Percentiles rank a stretch among this genome's conserved stretches.
phyloP scores from a whole-genome alignment of 768 basidiomycete genomes.

The Podaxis sp. region DNA sequence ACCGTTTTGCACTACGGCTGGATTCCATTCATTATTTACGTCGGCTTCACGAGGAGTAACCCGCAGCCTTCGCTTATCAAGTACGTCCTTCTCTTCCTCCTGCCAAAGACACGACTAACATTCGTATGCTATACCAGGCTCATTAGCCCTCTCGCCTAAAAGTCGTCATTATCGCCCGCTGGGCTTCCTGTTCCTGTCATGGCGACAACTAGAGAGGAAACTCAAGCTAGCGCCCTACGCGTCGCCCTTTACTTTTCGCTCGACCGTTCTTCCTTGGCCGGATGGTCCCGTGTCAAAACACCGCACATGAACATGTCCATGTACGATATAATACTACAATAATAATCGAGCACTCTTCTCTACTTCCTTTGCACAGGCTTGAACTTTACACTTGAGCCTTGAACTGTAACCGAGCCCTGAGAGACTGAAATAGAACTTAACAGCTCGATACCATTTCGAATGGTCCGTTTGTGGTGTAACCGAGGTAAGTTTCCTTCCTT shows the following conservation, averaged over 20 bases:
- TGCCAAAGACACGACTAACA: slow-evolving; percentile 10
- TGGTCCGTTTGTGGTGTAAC: not conserved
- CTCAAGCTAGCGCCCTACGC: not conserved
- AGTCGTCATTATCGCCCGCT: slow-evolving; percentile 8
- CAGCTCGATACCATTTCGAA: not conserved
- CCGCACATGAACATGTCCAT: slow-evolving; percentile 12
- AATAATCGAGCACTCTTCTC: slow-evolving; percentile 6
- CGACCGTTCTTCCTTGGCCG: not conserved
- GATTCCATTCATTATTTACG: slow-evolving; percentile 96
- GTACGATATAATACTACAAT: slow-evolving; percentile 17
- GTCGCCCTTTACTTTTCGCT: not conserved
- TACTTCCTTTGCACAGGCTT: not conserved
- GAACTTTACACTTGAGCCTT: not conserved
- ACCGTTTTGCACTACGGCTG: slow-evolving; percentile 92
- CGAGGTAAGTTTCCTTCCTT: slow-evolving; percentile 28
- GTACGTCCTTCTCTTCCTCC: slow-evolving; percentile 46
- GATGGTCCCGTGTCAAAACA: slow-evolving; percentile 2
- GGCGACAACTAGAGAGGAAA: not conserved
- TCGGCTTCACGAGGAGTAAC: slow-evolving; percentile 90
- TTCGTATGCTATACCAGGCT: slow-evolving; percentile 51
- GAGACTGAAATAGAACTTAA: not conserved
- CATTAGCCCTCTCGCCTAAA: slow-evolving; percentile 89
- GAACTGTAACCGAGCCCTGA: too few species aligned
- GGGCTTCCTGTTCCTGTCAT: slow-evolving; percentile 20
- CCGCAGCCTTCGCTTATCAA: slow-evolving; percentile 96